Evolutionary conservation across 148 eudicot genomes (phyloP).

Genomic region (Talinum fruticosum): DNA sequence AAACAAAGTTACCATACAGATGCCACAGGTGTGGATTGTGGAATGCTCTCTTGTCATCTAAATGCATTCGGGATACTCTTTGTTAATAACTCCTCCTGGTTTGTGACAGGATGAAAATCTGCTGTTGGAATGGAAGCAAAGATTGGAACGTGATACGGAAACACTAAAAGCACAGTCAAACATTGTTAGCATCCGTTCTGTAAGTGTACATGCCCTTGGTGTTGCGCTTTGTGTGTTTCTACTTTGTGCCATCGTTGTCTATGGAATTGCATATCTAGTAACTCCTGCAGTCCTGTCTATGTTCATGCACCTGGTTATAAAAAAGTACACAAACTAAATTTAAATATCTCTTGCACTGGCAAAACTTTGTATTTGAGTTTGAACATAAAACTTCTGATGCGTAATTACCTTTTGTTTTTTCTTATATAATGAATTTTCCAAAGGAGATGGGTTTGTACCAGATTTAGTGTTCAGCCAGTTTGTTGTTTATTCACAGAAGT

Average conservation of each 20-base stretch:
- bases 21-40: constrained; percentile 83
- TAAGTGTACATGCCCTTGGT: constrained; percentile 35
- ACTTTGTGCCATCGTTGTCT: background rate
- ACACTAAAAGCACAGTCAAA: constrained; percentile 81
- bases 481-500: background rate
- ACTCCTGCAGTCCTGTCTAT: background rate
- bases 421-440: background rate
- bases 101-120: constrained; percentile 67
- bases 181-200: constrained; percentile 59
- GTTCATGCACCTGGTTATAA: background rate
- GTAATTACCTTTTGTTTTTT: background rate
- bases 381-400: background rate
- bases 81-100: background rate
- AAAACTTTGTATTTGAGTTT: background rate
- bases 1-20: constrained; percentile 80
- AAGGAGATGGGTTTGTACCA: background rate
- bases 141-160: constrained; percentile 84
- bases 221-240: background rate
- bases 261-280: background rate
- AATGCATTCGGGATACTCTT: background rate
- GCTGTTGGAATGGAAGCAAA: constrained; percentile 80
- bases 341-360: background rate
- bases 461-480: background rate
- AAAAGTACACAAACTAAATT: background rate
- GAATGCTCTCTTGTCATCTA: constrained; percentile 1